These are phyloP conservation scores for Neoscytalidium dimidiatum DNA, from an alignment of 2,329 filamentous ascomycete genomes.

Conservation along the genomic window DNA sequence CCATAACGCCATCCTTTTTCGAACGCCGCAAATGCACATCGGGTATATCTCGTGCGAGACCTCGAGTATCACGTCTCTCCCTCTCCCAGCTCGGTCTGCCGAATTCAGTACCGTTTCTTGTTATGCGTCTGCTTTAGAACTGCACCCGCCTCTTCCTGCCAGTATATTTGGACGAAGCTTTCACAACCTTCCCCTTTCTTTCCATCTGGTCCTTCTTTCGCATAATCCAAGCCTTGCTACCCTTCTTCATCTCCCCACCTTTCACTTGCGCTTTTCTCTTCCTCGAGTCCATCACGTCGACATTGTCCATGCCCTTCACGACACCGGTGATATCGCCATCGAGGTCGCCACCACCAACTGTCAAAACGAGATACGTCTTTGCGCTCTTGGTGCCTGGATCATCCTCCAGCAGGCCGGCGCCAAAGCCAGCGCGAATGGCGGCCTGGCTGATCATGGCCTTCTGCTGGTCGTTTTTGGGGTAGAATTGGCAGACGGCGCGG, in stretches of 20 bases:
- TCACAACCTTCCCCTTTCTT: conserved; percentile 91
- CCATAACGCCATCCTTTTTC: conserved; percentile 32
- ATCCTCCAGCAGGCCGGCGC: conserved; percentile 91
- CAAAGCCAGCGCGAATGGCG: conserved; percentile 91
- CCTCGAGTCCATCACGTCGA: conserved; percentile 67
- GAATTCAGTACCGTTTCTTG: not conserved
- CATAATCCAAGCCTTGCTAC: conserved; percentile 80
- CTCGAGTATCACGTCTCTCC: not conserved
- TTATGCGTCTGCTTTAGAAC: conserved; percentile 56
- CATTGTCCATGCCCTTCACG: conserved; percentile 83
- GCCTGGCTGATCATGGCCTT: conserved; percentile 88
- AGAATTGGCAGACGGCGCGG: conserved; percentile 94
- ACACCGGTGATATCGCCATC: conserved; percentile 80
- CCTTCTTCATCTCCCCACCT: conserved; percentile 68
- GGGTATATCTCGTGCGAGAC: conserved; percentile 19
- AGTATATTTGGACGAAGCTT: conserved; percentile 89
- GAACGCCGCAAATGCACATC: conserved; percentile 22
- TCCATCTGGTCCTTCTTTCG: conserved; percentile 93
- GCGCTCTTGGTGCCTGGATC: conserved; percentile 94
- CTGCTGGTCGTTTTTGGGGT: conserved; percentile 93
- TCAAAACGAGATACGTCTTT: conserved; percentile 94
- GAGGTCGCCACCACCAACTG: conserved; percentile 72
- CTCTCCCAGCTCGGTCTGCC: not conserved
- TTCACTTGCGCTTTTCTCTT: conserved; percentile 54
- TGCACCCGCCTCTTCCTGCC: conserved; percentile 80